A percentile compares a stretch with the other conserved stretches of the same genome.
These are phyloP conservation scores for Epichloe sylvatica DNA, from an alignment of 2,329 filamentous ascomycete genomes.

Conservation along the genomic window DNA sequence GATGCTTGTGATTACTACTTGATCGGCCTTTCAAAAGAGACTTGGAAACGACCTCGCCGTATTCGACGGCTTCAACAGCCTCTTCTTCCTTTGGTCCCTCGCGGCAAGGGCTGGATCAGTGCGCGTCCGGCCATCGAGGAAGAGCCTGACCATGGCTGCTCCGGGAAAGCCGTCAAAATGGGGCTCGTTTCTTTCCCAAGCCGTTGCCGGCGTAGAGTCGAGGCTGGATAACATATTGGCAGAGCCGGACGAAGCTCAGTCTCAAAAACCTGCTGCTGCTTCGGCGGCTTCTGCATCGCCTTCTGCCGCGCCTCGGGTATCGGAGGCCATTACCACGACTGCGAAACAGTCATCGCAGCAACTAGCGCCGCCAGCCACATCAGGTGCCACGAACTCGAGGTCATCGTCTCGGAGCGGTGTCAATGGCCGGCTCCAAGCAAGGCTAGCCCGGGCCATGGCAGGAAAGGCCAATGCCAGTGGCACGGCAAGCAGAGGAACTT, in stretches of 20 bases:
- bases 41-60: too few species aligned
- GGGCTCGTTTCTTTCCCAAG: slow-evolving; percentile 73
- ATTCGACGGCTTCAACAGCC: background rate
- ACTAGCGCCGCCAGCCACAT: slow-evolving; percentile 17
- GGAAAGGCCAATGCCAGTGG: slow-evolving; percentile 38
- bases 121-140: slow-evolving; percentile 1
- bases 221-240: slow-evolving; percentile 82
- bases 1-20: too few species aligned
- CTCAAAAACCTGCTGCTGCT: slow-evolving; percentile 12
- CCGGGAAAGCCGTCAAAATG: slow-evolving; percentile 43
- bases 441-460: slow-evolving; percentile 75
- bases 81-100: background rate
- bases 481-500: slow-evolving; percentile 30
- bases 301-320: background rate
- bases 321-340: background rate
- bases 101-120: background rate
- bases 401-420: slow-evolving; percentile 48
- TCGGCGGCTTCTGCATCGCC: slow-evolving; percentile 1
- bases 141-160: slow-evolving; percentile 28
- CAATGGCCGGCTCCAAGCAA: slow-evolving; percentile 78
- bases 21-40: too few species aligned
- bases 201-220: slow-evolving; percentile 87
- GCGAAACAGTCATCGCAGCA: slow-evolving; percentile 10
- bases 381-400: slow-evolving; percentile 35
- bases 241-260: slow-evolving; percentile 46